Percentiles rank a stretch among this genome's conserved stretches.
Conservation (phyloP, 129 eudicot species). For the Rutidosis leptorrhynchoides region DNA sequence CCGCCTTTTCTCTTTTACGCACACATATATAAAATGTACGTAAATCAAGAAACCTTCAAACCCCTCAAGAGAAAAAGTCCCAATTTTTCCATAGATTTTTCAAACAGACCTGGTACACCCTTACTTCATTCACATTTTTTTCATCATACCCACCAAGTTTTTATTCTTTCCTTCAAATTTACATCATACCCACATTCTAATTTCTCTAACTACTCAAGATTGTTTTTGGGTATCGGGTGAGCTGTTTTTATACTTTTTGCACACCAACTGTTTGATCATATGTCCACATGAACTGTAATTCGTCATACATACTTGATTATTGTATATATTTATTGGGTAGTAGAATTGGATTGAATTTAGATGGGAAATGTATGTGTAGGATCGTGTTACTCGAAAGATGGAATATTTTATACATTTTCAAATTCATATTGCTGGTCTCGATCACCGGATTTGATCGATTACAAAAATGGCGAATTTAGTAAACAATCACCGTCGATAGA, state of each 20-base stretch:
- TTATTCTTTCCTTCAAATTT: slow-evolving; percentile 7
- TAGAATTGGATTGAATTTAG: not conserved
- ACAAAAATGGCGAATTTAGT: slow-evolving; percentile 27
- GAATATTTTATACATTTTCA: slow-evolving; percentile 39
- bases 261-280: slow-evolving; percentile 26
- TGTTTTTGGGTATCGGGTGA: not conserved
- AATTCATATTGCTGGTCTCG: slow-evolving; percentile 45
- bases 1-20: not conserved
- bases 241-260: not conserved
- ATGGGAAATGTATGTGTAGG: slow-evolving; percentile 73
- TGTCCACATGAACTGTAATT: slow-evolving; percentile 15
- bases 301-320: not conserved
- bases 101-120: slow-evolving; percentile 29
- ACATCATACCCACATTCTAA: slow-evolving; percentile 15
- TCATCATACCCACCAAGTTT: slow-evolving; percentile 18
- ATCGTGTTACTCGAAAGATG: slow-evolving; percentile 43
- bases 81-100: slow-evolving; percentile 3
- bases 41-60: slow-evolving; percentile 26
- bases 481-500: slow-evolving; percentile 20
- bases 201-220: not conserved
- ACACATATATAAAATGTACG: not conserved
- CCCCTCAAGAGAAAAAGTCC: slow-evolving; percentile 22
- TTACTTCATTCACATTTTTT: not conserved
- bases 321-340: not conserved
- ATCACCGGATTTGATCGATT: slow-evolving; percentile 40